Evolutionary conservation across 306 rosid genomes (phyloP).

Genomic region (Urtica urens): DNA sequence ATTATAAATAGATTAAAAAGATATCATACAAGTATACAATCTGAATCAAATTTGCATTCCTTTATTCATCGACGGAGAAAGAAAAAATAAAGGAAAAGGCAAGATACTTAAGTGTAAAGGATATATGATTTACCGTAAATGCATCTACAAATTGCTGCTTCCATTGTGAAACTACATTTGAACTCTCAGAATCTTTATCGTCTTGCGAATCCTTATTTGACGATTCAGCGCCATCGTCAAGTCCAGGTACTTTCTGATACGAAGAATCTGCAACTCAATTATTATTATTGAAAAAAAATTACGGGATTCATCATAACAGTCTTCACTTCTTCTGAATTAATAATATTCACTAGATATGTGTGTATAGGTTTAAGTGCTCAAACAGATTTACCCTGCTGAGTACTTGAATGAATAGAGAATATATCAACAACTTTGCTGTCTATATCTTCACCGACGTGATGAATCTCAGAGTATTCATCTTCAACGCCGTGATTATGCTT

Average conservation of each 20-base stretch:
- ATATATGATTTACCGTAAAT: constrained; percentile 38
- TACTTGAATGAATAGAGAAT: constrained; percentile 50
- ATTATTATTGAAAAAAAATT: too few species aligned
- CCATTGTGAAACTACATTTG: constrained; percentile 44
- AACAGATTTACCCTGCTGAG: too few species aligned
- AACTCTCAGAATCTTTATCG: constrained; percentile 25
- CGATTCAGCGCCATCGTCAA: constrained; percentile 31
- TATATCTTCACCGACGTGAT: constrained; percentile 26
- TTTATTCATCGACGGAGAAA: background rate
- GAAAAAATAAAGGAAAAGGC: background rate
- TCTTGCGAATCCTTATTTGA: constrained; percentile 16
- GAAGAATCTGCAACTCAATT: constrained; percentile 38
- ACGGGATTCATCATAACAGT: too few species aligned
- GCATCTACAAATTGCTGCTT: constrained; percentile 71
- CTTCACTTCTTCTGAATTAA: too few species aligned
- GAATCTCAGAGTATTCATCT: constrained; percentile 26
- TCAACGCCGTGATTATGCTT: constrained; percentile 13
- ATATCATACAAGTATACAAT: background rate
- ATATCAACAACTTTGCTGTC: constrained; percentile 31
- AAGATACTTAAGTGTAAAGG: constrained; percentile 1
- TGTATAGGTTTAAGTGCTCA: too few species aligned
- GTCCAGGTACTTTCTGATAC: constrained; percentile 36
- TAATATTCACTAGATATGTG: too few species aligned
- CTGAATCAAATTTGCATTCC: background rate
- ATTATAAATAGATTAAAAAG: too few species aligned